Conservation (phyloP, 2,329 filamentous ascomycete genomes). For the Akanthomyces uredinophilus region DNA sequence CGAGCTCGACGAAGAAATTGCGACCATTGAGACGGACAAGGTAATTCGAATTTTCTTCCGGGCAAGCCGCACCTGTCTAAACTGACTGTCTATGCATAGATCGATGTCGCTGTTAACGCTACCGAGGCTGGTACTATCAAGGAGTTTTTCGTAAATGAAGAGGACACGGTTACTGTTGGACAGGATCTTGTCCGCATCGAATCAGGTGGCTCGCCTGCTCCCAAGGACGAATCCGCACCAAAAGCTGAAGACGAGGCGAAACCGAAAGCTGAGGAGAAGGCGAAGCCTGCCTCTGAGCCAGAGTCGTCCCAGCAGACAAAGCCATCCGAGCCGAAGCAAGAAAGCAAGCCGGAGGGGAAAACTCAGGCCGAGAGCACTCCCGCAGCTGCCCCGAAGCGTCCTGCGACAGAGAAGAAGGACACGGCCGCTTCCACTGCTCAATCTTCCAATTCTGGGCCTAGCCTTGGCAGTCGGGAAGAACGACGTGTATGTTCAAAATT, state of each 20-base stretch:
- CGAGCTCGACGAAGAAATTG: conserved; percentile 94
- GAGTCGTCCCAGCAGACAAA: conserved; percentile 18
- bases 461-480: conserved; percentile 75
- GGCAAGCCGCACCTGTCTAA: background rate
- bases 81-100: conserved; percentile 51
- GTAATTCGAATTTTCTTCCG: conserved; percentile 38
- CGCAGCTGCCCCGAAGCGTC: background rate
- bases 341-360: conserved; percentile 29
- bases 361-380: conserved; percentile 20
- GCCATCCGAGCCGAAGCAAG: conserved; percentile 24
- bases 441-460: conserved; percentile 22
- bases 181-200: conserved; percentile 88
- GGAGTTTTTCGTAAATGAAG: conserved; percentile 85
- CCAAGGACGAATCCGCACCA: conserved; percentile 36
- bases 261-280: conserved; percentile 25
- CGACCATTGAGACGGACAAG: conserved; percentile 99
- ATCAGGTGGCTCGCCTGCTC: conserved; percentile 54
- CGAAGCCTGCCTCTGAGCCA: conserved; percentile 17
- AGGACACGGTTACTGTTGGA: conserved; percentile 91
- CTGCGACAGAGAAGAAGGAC: conserved; percentile 24
- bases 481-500: conserved; percentile 60
- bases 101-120: conserved; percentile 94
- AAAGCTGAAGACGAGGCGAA: conserved; percentile 25
- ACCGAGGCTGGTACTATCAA: conserved; percentile 86
- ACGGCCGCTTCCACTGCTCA: conserved; percentile 17